Percentiles rank a stretch among this genome's conserved stretches.
Evolutionary conservation across 179 eudicot genomes (phyloP).

Genomic region (Camellia oleifera): DNA sequence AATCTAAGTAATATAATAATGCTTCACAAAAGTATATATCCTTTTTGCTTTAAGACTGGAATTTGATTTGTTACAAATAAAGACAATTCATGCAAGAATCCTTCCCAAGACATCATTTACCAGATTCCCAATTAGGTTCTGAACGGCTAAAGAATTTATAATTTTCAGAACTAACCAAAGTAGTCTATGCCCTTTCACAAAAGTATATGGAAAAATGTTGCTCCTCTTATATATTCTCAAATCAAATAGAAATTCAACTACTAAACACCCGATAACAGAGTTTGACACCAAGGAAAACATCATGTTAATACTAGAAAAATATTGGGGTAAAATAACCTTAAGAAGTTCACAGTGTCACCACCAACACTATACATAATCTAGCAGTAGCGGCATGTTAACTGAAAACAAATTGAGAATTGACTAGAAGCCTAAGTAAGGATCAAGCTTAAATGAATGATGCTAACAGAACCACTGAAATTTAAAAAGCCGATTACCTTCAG

Average conservation of each 20-base stretch:
- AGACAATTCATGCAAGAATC: not conserved
- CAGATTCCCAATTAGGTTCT: not conserved
- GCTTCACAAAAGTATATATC: not conserved
- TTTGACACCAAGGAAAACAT: not conserved
- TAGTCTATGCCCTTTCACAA: no score
- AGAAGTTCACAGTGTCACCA: not conserved
- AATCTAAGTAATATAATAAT: not conserved
- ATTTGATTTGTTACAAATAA: not conserved
- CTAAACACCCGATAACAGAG: not conserved
- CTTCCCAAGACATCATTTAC: not conserved
- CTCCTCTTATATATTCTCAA: not conserved
- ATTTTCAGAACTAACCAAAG: no score
- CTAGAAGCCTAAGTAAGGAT: not conserved
- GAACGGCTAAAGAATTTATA: no score
- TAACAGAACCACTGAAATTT: constrained; percentile 3
- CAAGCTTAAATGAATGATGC: not conserved
- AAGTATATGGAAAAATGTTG: not conserved
- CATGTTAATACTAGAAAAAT: not conserved
- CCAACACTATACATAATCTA: not conserved
- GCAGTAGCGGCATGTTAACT: not conserved
- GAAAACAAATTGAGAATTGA: not conserved
- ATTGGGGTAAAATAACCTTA: not conserved
- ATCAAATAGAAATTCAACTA: not conserved
- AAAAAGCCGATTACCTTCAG: constrained; percentile 56
- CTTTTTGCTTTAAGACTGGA: not conserved